phyloP scores from a whole-genome alignment of 2,329 filamentous ascomycete species.

The Aspergillus sp. region DNA sequence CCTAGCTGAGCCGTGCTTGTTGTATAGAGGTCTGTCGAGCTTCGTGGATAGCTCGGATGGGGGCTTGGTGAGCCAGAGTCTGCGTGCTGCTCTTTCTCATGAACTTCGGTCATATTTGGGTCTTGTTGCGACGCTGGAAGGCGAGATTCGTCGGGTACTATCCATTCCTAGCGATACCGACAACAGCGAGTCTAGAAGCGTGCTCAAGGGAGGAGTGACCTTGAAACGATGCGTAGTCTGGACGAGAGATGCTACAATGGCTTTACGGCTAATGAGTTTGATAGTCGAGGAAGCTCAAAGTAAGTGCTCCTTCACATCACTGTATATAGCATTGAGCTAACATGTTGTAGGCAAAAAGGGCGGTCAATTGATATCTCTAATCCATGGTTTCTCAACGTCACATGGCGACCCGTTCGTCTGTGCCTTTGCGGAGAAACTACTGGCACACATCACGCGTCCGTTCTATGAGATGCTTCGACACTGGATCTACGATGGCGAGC shows the following conservation, averaged over 20 bases:
- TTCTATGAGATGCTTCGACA: constrained; percentile 94
- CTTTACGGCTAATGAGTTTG: constrained; percentile 81
- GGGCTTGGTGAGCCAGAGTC: constrained; percentile 83
- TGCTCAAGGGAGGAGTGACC: constrained; percentile 84
- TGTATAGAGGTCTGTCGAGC: constrained; percentile 71
- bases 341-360: constrained; percentile 57
- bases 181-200: constrained; percentile 60
- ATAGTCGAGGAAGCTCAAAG: constrained; percentile 87
- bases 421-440: constrained; percentile 81
- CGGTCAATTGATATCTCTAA: constrained; percentile 85
- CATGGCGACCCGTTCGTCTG: constrained; percentile 94
- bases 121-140: constrained; percentile 84
- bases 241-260: constrained; percentile 96
- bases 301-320: constrained; percentile 30
- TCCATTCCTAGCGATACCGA: constrained; percentile 54
- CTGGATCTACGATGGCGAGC: constrained; percentile 97
- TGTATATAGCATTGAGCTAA: constrained; percentile 5
- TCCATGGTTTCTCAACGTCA: constrained; percentile 86
- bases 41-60: constrained; percentile 78
- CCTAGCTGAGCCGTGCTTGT: constrained; percentile 84
- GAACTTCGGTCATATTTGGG: constrained; percentile 87
- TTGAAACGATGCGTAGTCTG: constrained; percentile 93
- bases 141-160: constrained; percentile 78
- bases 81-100: constrained; percentile 75
- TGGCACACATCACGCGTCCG: constrained; percentile 79